Conservation (phyloP, 2,329 filamentous ascomycete species). For the Penicillium digitatum region DNA sequence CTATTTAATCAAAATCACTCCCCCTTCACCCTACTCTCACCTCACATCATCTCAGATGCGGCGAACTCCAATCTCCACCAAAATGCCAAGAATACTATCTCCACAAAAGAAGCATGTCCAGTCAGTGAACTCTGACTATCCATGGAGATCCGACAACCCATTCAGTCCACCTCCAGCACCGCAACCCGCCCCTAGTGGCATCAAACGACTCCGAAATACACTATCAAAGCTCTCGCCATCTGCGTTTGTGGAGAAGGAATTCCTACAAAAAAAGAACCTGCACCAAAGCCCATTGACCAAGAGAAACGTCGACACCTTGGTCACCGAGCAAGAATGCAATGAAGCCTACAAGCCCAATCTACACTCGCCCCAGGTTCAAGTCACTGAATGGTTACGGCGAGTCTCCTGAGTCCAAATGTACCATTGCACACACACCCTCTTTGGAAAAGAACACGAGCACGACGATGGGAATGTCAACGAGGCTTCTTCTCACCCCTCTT, state of each 20-base stretch:
- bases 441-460: not conserved
- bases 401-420: conserved; percentile 57
- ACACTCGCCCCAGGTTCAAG: conserved; percentile 58
- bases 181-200: conserved; percentile 28
- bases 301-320: conserved; percentile 36
- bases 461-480: not conserved
- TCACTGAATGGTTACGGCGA: conserved; percentile 72
- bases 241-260: conserved; percentile 33
- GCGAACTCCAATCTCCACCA: not conserved
- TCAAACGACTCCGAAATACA: conserved; percentile 35
- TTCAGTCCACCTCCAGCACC: conserved; percentile 32
- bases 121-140: conserved; percentile 22
- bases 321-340: conserved; percentile 32
- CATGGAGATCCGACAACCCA: conserved; percentile 32
- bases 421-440: not conserved
- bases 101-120: not conserved
- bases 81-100: not conserved
- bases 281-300: conserved; percentile 36
- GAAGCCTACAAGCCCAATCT: conserved; percentile 59
- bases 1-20: conserved; percentile 6
- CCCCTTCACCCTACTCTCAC: not conserved
- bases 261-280: conserved; percentile 36
- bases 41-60: not conserved
- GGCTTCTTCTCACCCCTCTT: conserved; percentile 7
- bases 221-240: conserved; percentile 34